Percentiles rank a stretch among this genome's conserved stretches.
These are phyloP conservation scores for Paraleonurus japonicus DNA, from an alignment of 257 asterid genomes.

Conservation along the genomic window DNA sequence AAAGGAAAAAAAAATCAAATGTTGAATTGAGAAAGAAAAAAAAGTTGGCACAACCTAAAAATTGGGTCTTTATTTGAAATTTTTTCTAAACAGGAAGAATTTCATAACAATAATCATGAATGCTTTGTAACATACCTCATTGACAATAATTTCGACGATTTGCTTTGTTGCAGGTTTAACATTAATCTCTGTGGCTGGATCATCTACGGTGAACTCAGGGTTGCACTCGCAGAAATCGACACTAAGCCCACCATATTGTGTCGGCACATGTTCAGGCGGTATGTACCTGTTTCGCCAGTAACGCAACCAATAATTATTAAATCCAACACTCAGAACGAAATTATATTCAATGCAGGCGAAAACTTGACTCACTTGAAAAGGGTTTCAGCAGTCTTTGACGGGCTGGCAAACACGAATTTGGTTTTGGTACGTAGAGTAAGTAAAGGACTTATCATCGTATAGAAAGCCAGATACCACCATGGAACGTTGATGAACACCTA, in stretches of 20 bases:
- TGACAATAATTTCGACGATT: conserved; percentile 81
- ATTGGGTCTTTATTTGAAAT: too few relatives aligned
- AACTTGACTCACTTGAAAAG: conserved; percentile 67
- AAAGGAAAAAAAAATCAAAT: too few relatives aligned
- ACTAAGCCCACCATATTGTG: conserved; percentile 85
- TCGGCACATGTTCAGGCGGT: conserved; percentile 79
- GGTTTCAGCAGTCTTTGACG: conserved; percentile 69
- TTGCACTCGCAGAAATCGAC: conserved; percentile 87
- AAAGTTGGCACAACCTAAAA: too few relatives aligned
- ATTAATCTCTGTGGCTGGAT: conserved; percentile 72
- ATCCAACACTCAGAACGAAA: not conserved
- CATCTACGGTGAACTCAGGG: conserved; percentile 77
- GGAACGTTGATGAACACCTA: conserved; percentile 95
- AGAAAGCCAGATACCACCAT: conserved; percentile 96
- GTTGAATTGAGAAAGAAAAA: too few relatives aligned
- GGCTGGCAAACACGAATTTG: conserved; percentile 85
- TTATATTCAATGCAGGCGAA: not conserved
- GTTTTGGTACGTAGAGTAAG: conserved; percentile 81
- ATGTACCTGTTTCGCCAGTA: conserved; percentile 55
- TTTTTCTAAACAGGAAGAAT: not conserved
- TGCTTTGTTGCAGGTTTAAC: conserved; percentile 84
- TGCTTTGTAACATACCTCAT: conserved; percentile 53
- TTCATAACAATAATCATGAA: not conserved
- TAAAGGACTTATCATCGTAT: conserved; percentile 89
- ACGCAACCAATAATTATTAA: conserved; percentile 13